Evolutionary conservation across 2,329 filamentous ascomycete species (phyloP).

Genomic region (Coleophoma crateriformis): DNA sequence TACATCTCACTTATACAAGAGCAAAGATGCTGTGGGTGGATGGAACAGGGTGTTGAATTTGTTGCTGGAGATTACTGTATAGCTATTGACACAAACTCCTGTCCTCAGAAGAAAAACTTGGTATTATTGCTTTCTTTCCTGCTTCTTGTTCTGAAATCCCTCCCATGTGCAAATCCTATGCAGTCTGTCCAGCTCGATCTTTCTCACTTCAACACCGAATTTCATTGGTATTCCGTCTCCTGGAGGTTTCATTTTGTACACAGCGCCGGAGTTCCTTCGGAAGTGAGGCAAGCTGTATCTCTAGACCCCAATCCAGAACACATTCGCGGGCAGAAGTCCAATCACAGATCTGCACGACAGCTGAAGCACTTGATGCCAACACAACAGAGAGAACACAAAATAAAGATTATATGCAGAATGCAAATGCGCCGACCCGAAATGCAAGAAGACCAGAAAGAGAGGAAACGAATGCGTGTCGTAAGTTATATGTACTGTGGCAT

Average conservation of each 20-base stretch:
- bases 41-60: background rate
- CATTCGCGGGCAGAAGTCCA: background rate
- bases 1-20: too few species aligned
- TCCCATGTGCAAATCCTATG: background rate
- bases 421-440: conserved; percentile 24
- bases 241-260: background rate
- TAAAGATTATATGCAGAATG: conserved; percentile 23
- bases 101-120: background rate
- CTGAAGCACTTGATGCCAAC: background rate
- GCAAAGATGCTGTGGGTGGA: too few species aligned
- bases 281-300: background rate
- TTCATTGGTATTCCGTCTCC: background rate
- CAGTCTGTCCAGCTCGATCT: background rate
- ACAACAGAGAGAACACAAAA: background rate
- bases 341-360: background rate
- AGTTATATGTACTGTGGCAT: conserved; percentile 19
- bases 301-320: background rate
- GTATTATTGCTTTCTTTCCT: background rate
- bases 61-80: background rate
- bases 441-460: conserved; percentile 25
- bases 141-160: background rate
- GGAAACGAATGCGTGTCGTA: conserved; percentile 11
- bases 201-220: background rate
- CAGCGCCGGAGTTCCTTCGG: conserved; percentile 1
- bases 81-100: background rate